Evolutionary conservation across 2,329 filamentous ascomycete genomes (phyloP), one percentile per base, ranked within the genome.

Genomic region (Neonectria sp.): DNA sequence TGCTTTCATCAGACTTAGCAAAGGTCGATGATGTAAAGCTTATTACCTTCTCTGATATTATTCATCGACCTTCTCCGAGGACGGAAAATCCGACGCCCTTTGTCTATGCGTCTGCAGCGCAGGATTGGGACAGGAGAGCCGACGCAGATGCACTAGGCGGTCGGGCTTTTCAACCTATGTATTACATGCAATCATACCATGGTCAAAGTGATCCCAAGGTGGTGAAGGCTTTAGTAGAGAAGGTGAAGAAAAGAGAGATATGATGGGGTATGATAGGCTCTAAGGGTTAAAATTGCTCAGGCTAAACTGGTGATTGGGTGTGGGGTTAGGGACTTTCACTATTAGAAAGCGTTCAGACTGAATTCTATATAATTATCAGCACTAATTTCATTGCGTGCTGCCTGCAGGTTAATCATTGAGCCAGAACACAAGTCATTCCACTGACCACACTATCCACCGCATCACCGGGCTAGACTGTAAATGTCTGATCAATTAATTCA

Each of bases 31-130:
- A 65, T 9, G 24, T 60, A 15, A 60, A 40, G 25, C 5, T n/a
- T 11, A 33, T 65, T n/a, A 40, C 24, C 12, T 65, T 65, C 24
- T 6, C 1, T 13, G 55, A 60, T 5, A 27, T 31, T 3, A 53
- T 55, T 13, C 0, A 1, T 46, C 27, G 31, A 3, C 8, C n/a
- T 3, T 2, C 8, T 12, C 46, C 12, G 25, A 53, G 49, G 6
- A 31, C 12, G 3, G 62, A 60, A 33, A 17, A 60, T 21, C 33
- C 60, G 37, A 65, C 62, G 3, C 62, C 55, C 2, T 63, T 63
- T 24, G 33, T 53, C n/a, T 58, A 43, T 11, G 61, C 61, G 24
- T 58, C 55, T 46, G 46, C 61, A 11, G n/a, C 15, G 8, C 55
- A 58, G 27, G 61, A 63, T 21, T 58, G 35, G 53, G 61, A 52